A percentile compares a stretch with the other conserved stretches of the same genome.
These are phyloP conservation scores for Apiospora sp. DNA, from an alignment of 2,329 filamentous ascomycete genomes.

Conservation along the genomic window DNA sequence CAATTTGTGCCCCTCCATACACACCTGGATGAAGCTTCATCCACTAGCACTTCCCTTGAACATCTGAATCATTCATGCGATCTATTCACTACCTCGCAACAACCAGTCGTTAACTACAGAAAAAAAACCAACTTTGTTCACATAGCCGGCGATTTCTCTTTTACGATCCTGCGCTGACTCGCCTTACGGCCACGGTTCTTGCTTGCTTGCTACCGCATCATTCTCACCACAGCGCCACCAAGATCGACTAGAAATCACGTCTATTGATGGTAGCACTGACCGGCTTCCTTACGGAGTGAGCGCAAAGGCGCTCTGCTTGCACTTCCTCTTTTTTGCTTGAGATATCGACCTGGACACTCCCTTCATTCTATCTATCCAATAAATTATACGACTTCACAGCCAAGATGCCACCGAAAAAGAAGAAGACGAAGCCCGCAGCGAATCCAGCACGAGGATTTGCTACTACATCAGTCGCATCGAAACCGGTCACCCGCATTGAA, in stretches of 20 bases:
- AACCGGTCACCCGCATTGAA: conserved; percentile 55
- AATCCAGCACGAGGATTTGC: conserved; percentile 94
- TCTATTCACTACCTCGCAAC: neutral
- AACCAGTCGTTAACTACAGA: neutral
- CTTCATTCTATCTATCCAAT: neutral
- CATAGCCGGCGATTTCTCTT: neutral
- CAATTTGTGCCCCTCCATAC: conserved; percentile 21
- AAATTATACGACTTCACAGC: neutral
- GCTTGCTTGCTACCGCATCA: conserved; percentile 10
- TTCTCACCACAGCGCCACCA: neutral
- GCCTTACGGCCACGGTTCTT: neutral
- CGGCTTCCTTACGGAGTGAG: conserved; percentile 10
- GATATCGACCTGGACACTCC: neutral
- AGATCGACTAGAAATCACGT: neutral
- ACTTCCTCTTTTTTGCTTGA: neutral
- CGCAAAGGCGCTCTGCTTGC: conserved; percentile 7
- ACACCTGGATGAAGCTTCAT: conserved; percentile 13
- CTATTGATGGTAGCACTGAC: conserved; percentile 10
- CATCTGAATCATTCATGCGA: neutral
- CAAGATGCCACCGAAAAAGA: conserved; percentile 61
- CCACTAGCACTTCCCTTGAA: neutral
- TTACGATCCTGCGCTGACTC: neutral
- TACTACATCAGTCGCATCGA: conserved; percentile 90
- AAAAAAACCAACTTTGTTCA: neutral
- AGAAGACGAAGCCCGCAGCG: conserved; percentile 88